These are phyloP conservation scores for Sporisorium sorghi DNA, from an alignment of 1,284 basidiomycete genomes.

Conservation along the genomic window DNA sequence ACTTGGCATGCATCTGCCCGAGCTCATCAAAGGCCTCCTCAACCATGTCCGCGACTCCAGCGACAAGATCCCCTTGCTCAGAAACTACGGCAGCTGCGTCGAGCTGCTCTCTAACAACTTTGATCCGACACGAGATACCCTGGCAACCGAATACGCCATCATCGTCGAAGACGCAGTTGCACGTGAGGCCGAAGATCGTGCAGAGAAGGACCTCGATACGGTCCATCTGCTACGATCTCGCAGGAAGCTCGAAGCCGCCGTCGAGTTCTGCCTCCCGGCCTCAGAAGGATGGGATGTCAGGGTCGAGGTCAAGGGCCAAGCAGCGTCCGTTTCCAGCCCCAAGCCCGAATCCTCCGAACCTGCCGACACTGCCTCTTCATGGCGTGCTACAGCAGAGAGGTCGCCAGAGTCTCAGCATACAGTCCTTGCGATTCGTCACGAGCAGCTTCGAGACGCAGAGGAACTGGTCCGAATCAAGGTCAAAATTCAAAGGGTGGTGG, in stretches of 20 bases:
- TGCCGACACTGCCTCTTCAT: conserved; percentile 77
- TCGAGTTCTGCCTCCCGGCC: conserved; percentile 83
- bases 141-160: conserved; percentile 87
- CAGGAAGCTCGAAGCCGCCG: conserved; percentile 77
- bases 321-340: conserved; percentile 3
- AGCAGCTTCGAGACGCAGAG: conserved; percentile 34
- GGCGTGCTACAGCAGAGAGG: conserved; percentile 72
- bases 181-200: conserved; percentile 39
- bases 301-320: conserved; percentile 66
- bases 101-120: conserved; percentile 81
- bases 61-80: conserved; percentile 79
- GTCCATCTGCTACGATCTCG: conserved; percentile 71
- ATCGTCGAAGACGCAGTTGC: conserved; percentile 77
- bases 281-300: conserved; percentile 91
- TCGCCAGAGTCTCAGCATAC: conserved; percentile 24
- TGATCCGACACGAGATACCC: conserved; percentile 82
- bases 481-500: conserved; percentile 56
- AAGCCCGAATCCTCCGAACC: conserved; percentile 11
- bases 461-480: conserved; percentile 48
- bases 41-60: conserved; percentile 81
- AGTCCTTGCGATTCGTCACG: conserved; percentile 37
- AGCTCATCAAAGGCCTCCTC: conserved; percentile 82
- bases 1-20: conserved; percentile 76
- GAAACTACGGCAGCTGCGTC: conserved; percentile 84
- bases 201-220: conserved; percentile 47